Conservation (phyloP, 1,284 basidiomycete genomes). For the Cutaneotrichosporon sp. region DNA sequence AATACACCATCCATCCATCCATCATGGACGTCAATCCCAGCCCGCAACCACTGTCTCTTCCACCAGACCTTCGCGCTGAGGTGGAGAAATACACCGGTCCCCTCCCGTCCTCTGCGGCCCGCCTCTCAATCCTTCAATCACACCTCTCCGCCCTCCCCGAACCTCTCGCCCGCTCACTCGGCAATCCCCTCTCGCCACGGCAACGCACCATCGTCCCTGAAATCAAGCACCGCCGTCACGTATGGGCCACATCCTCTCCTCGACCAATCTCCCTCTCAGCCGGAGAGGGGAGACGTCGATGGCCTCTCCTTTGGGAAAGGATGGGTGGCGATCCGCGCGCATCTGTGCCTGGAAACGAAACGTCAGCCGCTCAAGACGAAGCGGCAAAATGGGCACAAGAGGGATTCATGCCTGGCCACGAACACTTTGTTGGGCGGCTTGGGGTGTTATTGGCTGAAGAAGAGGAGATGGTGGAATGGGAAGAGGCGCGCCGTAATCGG, state of each 20-base stretch:
- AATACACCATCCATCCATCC: neutral
- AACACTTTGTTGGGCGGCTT: constrained; percentile 46
- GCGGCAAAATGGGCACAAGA: constrained; percentile 39
- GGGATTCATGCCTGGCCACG: constrained; percentile 32
- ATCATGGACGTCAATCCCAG: neutral
- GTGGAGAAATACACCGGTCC: constrained; percentile 7
- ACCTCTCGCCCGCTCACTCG: neutral
- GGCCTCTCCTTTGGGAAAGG: constrained; percentile 51
- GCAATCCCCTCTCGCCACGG: constrained; percentile 20
- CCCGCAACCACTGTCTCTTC: neutral
- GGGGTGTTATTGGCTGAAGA: constrained; percentile 45
- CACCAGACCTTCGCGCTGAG: constrained; percentile 5
- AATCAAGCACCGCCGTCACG: constrained; percentile 42
- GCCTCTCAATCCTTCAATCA: constrained; percentile 2
- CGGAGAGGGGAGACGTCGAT: constrained; percentile 39
- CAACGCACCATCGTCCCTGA: constrained; percentile 36
- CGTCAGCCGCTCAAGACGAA: constrained; percentile 28
- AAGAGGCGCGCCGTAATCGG: constrained; percentile 37
- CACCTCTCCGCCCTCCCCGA: neutral
- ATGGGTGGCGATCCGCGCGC: constrained; percentile 40
- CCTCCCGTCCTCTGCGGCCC: neutral
- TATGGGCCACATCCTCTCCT: constrained; percentile 29
- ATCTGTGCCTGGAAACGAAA: constrained; percentile 10
- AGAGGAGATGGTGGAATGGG: constrained; percentile 48
- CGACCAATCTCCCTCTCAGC: constrained; percentile 28